Evolutionary conservation across 192 early-diverging fungal genomes (phyloP).

Genomic region (Neocallimastix lanati): DNA sequence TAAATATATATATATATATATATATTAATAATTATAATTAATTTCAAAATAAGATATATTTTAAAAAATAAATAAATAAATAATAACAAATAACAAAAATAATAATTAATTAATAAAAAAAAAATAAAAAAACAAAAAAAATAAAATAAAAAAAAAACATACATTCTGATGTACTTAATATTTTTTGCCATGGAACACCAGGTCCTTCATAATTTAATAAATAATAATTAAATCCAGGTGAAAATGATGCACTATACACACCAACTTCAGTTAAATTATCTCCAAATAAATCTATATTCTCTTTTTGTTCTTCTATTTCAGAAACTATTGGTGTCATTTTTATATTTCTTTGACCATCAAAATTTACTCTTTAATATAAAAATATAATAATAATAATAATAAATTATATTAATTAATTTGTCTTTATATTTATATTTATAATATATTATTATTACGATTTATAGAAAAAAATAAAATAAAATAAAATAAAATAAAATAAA

Average conservation of each 20-base stretch:
- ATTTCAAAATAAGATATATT: no score
- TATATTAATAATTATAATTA: no score
- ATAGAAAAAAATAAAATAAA: no score
- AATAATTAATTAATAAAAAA: no score
- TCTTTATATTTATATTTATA: background rate
- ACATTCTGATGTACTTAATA: slow-evolving; percentile 29
- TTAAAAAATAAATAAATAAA: no score
- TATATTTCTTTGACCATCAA: slow-evolving; percentile 8
- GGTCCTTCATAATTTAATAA: slow-evolving; percentile 66
- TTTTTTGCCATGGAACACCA: slow-evolving; percentile 54
- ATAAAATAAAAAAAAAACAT: no score
- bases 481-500: no score
- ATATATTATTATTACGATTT: background rate
- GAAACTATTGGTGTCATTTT: slow-evolving; percentile 15
- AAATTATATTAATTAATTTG: no score
- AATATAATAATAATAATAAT: no score
- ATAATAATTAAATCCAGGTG: slow-evolving; percentile 51
- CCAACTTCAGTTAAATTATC: background rate
- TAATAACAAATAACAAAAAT: no score
- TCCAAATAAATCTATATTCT: background rate
- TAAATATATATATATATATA: no score
- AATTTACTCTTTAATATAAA: background rate
- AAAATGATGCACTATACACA: slow-evolving; percentile 51
- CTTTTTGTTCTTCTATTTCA: slow-evolving; percentile 3
- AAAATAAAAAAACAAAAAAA: no score